phyloP scores from a whole-genome alignment of 352 stramenopile species.

The Phytophthora pistaciae region DNA sequence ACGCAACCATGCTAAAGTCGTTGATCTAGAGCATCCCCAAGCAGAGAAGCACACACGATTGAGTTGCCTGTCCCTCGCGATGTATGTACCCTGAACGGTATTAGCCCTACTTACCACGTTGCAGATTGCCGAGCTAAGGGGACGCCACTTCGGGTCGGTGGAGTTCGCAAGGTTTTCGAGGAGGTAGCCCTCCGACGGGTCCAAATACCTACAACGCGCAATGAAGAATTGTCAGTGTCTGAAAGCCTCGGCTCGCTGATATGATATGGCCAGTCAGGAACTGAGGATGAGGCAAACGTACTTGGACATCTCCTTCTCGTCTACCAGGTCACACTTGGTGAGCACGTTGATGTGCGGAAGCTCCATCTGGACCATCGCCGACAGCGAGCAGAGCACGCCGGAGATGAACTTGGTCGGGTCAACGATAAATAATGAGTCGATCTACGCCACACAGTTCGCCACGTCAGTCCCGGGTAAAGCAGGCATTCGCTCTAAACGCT shows the following conservation, averaged over 20 bases:
- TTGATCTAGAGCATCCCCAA: constrained; percentile 67
- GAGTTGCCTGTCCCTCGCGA: constrained; percentile 10
- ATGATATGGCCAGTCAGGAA: not conserved
- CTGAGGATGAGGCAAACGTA: constrained; percentile 33
- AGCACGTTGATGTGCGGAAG: constrained; percentile 96
- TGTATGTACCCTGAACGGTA: not conserved
- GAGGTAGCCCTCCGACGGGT: constrained; percentile 86
- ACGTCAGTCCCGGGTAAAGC: not conserved
- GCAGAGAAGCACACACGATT: constrained; percentile 3
- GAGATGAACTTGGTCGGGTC: constrained; percentile 99
- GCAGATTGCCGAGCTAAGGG: constrained; percentile 84
- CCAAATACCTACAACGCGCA: constrained; percentile 61
- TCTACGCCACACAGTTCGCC: constrained; percentile 48
- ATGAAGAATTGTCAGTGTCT: constrained; percentile 11
- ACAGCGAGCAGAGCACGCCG: constrained; percentile 96
- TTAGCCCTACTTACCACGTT: constrained; percentile 74
- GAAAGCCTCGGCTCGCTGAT: constrained; percentile 3
- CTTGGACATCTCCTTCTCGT: constrained; percentile 91
- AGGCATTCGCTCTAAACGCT: not conserved
- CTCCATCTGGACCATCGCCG: constrained; percentile 99
- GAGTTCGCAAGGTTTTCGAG: constrained; percentile 85
- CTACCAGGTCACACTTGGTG: constrained; percentile 93
- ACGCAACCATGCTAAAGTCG: constrained; percentile 98
- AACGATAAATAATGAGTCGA: constrained; percentile 94
- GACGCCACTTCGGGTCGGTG: constrained; percentile 85